Conservation (phyloP, 2,329 filamentous ascomycete genomes). For the Cryphonectria parasitica region DNA sequence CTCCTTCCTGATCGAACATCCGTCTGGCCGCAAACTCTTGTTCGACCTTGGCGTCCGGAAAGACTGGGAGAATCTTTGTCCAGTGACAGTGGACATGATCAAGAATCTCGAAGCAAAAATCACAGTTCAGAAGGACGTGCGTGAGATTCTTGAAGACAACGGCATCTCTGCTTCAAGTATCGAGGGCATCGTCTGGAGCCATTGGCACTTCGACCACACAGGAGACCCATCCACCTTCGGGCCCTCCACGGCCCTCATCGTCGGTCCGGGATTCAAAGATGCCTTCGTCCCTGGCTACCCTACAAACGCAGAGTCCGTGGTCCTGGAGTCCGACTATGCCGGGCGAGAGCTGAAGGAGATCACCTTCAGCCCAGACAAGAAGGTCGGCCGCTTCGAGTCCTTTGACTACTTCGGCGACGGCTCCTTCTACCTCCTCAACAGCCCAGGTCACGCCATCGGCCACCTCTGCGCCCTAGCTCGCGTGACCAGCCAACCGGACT, state of each 20-base stretch:
- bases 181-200: slow-evolving; percentile 38
- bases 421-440: slow-evolving; percentile 15
- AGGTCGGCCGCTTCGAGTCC: slow-evolving; percentile 22
- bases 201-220: slow-evolving; percentile 38
- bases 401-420: slow-evolving; percentile 25
- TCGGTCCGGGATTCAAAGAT: slow-evolving; percentile 41
- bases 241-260: slow-evolving; percentile 32
- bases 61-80: slow-evolving; percentile 47
- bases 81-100: background rate
- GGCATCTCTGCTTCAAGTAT: slow-evolving; percentile 30
- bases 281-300: slow-evolving; percentile 31
- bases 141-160: slow-evolving; percentile 44
- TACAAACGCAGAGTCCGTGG: slow-evolving; percentile 25
- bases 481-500: slow-evolving; percentile 37
- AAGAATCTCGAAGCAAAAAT: slow-evolving; percentile 33
- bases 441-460: slow-evolving; percentile 17
- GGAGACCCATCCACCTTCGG: slow-evolving; percentile 36
- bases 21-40: slow-evolving; percentile 36
- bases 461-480: slow-evolving; percentile 42
- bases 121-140: slow-evolving; percentile 46
- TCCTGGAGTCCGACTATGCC: slow-evolving; percentile 35
- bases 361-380: slow-evolving; percentile 32
- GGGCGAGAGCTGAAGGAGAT: slow-evolving; percentile 36
- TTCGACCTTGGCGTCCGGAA: slow-evolving; percentile 45
- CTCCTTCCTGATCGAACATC: slow-evolving; percentile 53